Evolutionary conservation across 352 stramenopile species (phyloP).

Genomic region (Globisporangium radiosum): DNA sequence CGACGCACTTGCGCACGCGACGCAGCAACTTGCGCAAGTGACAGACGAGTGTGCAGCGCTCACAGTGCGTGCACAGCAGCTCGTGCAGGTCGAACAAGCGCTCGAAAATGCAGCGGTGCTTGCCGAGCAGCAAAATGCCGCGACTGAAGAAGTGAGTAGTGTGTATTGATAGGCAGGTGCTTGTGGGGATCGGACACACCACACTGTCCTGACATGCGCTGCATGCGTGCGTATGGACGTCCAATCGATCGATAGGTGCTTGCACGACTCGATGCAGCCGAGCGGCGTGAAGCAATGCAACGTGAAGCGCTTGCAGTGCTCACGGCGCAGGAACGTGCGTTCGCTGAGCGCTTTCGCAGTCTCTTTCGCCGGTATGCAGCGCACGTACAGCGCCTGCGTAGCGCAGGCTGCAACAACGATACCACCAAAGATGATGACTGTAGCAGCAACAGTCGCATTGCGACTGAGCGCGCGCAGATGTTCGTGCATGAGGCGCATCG

Average conservation of each 20-base stretch:
- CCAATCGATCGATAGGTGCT: neutral
- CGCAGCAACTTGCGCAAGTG: neutral
- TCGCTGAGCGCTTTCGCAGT: neutral
- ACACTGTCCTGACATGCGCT: too few species aligned
- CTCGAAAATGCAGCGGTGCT: constrained; percentile 22
- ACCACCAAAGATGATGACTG: neutral
- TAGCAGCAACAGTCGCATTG: neutral
- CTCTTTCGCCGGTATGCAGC: neutral
- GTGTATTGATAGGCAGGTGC: neutral
- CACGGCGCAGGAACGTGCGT: neutral
- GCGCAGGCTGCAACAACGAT: neutral
- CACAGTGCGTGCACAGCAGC: constrained; percentile 1
- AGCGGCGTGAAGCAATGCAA: neutral
- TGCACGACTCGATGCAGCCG: neutral
- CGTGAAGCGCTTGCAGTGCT: neutral
- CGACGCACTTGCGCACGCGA: neutral
- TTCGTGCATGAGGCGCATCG: constrained; percentile 13
- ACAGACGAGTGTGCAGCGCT: constrained; percentile 15
- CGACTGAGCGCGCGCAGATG: neutral
- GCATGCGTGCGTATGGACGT: neutral
- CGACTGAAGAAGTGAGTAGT: constrained; percentile 23
- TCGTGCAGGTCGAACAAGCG: constrained; percentile 14
- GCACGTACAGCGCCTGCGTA: neutral
- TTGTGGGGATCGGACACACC: too few species aligned
- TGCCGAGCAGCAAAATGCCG: constrained; percentile 30